phyloP scores from a whole-genome alignment of 1,284 basidiomycete genomes.

The Hemileia vastatrix region DNA sequence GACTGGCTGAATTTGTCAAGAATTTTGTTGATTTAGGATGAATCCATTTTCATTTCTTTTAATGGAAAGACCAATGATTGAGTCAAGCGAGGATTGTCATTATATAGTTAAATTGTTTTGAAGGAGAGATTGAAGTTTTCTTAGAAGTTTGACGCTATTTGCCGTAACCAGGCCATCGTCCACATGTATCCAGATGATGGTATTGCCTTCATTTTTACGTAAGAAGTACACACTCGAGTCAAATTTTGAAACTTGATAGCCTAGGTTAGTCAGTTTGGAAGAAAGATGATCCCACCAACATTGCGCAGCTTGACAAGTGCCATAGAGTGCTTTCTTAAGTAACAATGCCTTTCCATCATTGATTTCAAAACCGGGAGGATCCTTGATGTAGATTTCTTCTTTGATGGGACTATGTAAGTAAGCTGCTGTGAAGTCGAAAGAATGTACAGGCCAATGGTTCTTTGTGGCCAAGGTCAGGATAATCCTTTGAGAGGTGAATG shows the following conservation, averaged over 20 bases:
- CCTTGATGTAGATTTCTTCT: too few relatives aligned
- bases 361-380: too few relatives aligned
- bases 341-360: too few relatives aligned
- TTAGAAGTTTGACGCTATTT: too few relatives aligned
- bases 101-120: neutral
- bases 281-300: conserved; percentile 9
- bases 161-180: neutral
- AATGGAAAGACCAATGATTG: neutral
- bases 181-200: conserved; percentile 1
- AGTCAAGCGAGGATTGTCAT: neutral
- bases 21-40: neutral
- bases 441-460: too few relatives aligned
- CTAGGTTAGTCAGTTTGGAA: neutral
- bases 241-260: neutral
- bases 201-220: too few relatives aligned
- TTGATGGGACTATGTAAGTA: too few relatives aligned
- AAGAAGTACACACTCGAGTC: neutral
- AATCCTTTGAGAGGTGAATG: too few relatives aligned
- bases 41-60: neutral
- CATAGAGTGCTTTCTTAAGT: conserved; percentile 8
- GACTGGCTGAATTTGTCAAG: neutral
- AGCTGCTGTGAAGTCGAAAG: too few relatives aligned
- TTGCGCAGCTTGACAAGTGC: neutral
- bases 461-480: too few relatives aligned
- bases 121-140: neutral